phyloP scores from a whole-genome alignment of 2,329 filamentous ascomycete genomes.

The Fusarium udum region DNA sequence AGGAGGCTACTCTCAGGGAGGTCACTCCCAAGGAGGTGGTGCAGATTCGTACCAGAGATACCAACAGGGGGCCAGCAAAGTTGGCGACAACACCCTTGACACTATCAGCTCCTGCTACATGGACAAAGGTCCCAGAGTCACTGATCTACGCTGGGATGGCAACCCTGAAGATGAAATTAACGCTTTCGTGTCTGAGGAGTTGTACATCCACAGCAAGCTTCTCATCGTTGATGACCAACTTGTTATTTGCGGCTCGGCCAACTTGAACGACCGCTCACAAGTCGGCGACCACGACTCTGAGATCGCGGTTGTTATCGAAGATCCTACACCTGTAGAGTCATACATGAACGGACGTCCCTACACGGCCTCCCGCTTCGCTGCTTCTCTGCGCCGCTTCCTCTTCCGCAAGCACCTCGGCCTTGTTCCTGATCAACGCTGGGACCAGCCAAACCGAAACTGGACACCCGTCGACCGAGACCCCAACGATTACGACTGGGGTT shows the following conservation, averaged over 20 bases:
- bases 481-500: constrained; percentile 80
- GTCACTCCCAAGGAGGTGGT: constrained; percentile 19
- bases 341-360: constrained; percentile 78
- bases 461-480: constrained; percentile 74
- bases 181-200: constrained; percentile 70
- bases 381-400: constrained; percentile 83
- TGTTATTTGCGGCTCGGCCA: constrained; percentile 79
- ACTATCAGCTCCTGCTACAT: constrained; percentile 85
- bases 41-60: constrained; percentile 72
- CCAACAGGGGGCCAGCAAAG: constrained; percentile 71
- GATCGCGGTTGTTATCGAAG: constrained; percentile 89
- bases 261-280: constrained; percentile 73
- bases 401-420: constrained; percentile 93
- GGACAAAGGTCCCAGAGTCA: constrained; percentile 77
- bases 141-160: constrained; percentile 64
- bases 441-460: constrained; percentile 76
- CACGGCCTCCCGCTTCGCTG: constrained; percentile 78
- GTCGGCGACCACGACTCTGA: constrained; percentile 87
- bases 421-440: constrained; percentile 76
- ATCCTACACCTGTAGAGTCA: constrained; percentile 74
- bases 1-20: neutral
- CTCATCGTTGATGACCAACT: constrained; percentile 84
- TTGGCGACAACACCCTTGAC: constrained; percentile 72
- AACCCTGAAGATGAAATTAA: constrained; percentile 65
- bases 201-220: constrained; percentile 73